Conservation (phyloP, 345 rosid genomes). For the Rubroshorea leprosula region DNA sequence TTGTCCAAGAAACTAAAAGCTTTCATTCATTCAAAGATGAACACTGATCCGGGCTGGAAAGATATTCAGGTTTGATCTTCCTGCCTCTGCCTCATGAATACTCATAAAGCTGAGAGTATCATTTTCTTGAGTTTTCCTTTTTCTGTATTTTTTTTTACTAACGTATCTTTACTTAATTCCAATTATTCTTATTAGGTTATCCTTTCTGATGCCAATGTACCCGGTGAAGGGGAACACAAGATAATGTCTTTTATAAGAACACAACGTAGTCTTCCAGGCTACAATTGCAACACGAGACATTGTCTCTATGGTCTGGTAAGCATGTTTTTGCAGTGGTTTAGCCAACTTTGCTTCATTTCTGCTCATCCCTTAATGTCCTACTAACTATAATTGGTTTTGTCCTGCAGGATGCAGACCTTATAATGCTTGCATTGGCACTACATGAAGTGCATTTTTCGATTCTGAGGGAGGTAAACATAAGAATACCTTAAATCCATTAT, state of each 20-base stretch:
- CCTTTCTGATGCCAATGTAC: slow-evolving; percentile 90
- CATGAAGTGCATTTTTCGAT: slow-evolving; percentile 25
- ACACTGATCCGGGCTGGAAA: slow-evolving; percentile 84
- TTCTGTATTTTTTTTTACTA: too few species aligned
- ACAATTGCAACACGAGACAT: slow-evolving; percentile 75
- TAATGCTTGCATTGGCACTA: slow-evolving; percentile 20
- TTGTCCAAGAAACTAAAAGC: slow-evolving; percentile 74
- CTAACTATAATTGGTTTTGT: neutral
- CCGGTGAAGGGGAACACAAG: slow-evolving; percentile 29
- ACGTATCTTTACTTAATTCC: too few species aligned
- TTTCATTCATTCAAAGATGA: slow-evolving; percentile 68
- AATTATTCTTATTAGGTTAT: slow-evolving; percentile 52
- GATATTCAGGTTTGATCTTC: slow-evolving; percentile 51
- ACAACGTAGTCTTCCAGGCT: slow-evolving; percentile 79
- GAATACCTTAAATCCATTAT: neutral
- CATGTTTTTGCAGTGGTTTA: neutral
- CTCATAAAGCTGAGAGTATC: neutral
- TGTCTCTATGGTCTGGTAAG: slow-evolving; percentile 88
- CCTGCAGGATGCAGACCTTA: slow-evolving; percentile 21
- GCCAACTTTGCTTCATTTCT: neutral
- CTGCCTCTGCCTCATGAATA: neutral
- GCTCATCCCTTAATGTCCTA: too few species aligned
- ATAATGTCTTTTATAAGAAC: slow-evolving; percentile 83
- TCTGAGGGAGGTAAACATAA: slow-evolving; percentile 14
- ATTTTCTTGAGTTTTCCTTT: slow-evolving; percentile 4